phyloP scores from a whole-genome alignment of 2,329 filamentous ascomycete species.

The Colletotrichum sublineola region DNA sequence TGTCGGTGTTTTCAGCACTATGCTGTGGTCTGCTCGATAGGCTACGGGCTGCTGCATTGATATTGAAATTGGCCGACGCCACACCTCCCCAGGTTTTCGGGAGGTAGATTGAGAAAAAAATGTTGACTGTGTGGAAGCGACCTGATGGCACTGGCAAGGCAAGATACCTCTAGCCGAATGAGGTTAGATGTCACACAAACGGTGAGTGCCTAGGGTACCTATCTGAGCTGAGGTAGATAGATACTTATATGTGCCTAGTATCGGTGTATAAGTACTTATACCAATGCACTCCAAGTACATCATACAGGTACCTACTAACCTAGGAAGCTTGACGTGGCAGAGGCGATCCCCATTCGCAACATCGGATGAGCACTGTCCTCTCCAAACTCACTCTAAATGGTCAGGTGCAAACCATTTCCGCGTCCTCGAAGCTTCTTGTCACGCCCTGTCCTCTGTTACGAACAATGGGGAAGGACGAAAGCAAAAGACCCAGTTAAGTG shows the following conservation, averaged over 20 bases:
- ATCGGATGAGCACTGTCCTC: constrained; percentile 25
- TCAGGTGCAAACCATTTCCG: not conserved
- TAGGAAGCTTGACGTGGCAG: not conserved
- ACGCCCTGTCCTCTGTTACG: not conserved
- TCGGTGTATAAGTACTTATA: not conserved
- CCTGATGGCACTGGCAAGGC: not conserved
- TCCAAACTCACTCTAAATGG: not conserved
- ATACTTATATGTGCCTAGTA: not conserved
- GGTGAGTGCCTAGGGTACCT: not conserved
- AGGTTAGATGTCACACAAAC: constrained; percentile 1
- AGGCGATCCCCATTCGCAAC: constrained; percentile 9
- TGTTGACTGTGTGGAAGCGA: not conserved
- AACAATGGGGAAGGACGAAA: not conserved
- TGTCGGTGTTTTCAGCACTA: not conserved
- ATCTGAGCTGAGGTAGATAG: too few species aligned
- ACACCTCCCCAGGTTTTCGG: not conserved
- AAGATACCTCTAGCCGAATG: not conserved
- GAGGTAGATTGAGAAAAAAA: not conserved
- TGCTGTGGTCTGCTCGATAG: not conserved
- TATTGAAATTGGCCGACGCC: not conserved
- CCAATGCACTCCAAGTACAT: not conserved
- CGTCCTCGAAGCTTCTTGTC: not conserved
- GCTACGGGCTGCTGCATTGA: not conserved
- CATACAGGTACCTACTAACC: not conserved
- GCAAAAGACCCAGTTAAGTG: not conserved